Base-by-base conservation (phyloP, 2,329 filamentous ascomycete genomes). In the Pezicula neosporulosa region DNA sequence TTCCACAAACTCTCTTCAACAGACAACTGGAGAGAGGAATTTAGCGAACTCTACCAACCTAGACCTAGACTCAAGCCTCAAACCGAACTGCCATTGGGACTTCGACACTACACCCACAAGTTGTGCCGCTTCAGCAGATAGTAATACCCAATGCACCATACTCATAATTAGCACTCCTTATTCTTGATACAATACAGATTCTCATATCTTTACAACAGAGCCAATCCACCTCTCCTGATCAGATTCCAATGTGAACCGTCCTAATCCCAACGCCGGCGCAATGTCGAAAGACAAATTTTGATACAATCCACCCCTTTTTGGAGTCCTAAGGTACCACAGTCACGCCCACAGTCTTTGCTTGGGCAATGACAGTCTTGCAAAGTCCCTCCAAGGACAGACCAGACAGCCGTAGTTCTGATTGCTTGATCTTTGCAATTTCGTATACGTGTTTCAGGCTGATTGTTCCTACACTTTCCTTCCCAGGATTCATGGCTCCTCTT, bases 361-460 rank as follows among this genome's bases (percentile, higher is more conserved):
- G 86, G 59, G 76, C 85, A 60, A 93, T 89, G 54, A 93, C 76
- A 49, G 84, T 82, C 71, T 80, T 85, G 72, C 87, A 90, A 27
- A 93, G 65, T 1, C 86, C 85, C 67, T 90, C 77, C 48, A 92
- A 70, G 44, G 81, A 78, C 62, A 90, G 67, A 2, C 87, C 89
- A 2, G 87, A 90, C 56, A 93, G 71, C 52, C 89, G 79, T 55
- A 85, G 73, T 71, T 94, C 89, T 48, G 80, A 76, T 60, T 90
- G 87, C 80, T 99, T 99, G 66, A 99, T 95, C 78, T 90, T 92
- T 59, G 94, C 94, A 71, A 99, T 97, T 75, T 97, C 93, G 73
- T 91, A 97, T 19, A 99, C 77, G 73, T 99, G 94, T 77, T 99
- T 99, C 65, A 99, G 74, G 63, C 87, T 94, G 50, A 99, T 80